These are phyloP conservation scores for Aspergillus viridinutans DNA, from an alignment of 2,329 filamentous ascomycete genomes.

Conservation along the genomic window DNA sequence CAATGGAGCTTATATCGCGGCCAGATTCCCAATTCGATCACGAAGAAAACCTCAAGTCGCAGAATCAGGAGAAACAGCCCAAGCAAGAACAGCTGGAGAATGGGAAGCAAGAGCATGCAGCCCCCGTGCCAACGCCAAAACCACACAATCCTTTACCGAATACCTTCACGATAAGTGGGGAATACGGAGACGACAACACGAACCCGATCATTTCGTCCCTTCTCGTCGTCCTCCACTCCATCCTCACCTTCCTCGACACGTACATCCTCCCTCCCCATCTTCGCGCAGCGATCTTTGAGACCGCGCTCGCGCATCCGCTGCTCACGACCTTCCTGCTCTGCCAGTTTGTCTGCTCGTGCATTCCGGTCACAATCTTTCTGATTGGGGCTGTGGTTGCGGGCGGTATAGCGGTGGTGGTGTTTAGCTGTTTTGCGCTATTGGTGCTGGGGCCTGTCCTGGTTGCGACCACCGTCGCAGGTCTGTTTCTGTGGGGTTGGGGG, in stretches of 20 bases:
- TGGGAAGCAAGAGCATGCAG: background rate
- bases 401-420: constrained; percentile 55
- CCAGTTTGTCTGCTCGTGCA: constrained; percentile 61
- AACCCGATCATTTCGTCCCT: constrained; percentile 3
- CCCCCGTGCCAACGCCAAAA: background rate
- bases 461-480: constrained; percentile 58
- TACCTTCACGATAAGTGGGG: background rate
- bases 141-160: background rate
- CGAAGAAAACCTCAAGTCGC: background rate
- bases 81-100: background rate
- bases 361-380: constrained; percentile 66
- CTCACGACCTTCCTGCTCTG: constrained; percentile 64
- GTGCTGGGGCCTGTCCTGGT: constrained; percentile 66
- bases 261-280: constrained; percentile 56
- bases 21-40: background rate
- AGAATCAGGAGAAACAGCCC: background rate
- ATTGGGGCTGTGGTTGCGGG: constrained; percentile 60
- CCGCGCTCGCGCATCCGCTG: constrained; percentile 63
- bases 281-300: constrained; percentile 53
- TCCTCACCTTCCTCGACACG: constrained; percentile 7
- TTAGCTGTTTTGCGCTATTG: constrained; percentile 57
- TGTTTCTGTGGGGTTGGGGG: constrained; percentile 65
- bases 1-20: background rate
- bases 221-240: constrained; percentile 3
- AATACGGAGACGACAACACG: background rate